phyloP scores from a whole-genome alignment of 73 alveolate genomes.

The Blepharisma japonicum region DNA sequence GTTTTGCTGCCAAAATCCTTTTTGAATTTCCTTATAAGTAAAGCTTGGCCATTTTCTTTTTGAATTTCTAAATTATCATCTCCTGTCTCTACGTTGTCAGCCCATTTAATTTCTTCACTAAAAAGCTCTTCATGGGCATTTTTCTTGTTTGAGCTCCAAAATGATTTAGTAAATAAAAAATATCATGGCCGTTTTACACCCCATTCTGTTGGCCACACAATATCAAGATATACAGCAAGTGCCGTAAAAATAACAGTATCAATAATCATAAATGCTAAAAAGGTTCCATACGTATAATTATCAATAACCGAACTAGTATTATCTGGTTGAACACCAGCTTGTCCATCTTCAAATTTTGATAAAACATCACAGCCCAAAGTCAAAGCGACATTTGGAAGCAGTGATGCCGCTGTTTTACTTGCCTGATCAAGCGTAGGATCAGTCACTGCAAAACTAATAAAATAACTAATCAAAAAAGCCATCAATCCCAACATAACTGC shows the following conservation, averaged over 20 bases:
- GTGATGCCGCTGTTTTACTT: conserved; percentile 52
- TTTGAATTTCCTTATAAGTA: neutral
- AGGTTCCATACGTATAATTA: conserved; percentile 44
- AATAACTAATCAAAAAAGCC: conserved; percentile 63
- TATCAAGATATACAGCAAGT: conserved; percentile 57
- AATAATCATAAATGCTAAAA: conserved; percentile 41
- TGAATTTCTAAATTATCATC: conserved; percentile 47
- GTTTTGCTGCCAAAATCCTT: conserved; percentile 66
- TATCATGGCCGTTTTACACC: conserved; percentile 64
- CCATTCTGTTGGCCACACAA: conserved; percentile 68
- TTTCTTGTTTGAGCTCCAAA: conserved; percentile 48
- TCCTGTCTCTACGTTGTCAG: conserved; percentile 38
- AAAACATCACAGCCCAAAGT: conserved; percentile 65
- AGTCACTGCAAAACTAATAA: conserved; percentile 58
- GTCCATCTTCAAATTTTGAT: conserved; percentile 55
- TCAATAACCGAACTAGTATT: conserved; percentile 40
- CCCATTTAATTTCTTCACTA: conserved; percentile 49
- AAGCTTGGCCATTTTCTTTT: conserved; percentile 35
- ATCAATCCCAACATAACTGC: conserved; percentile 70
- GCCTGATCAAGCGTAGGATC: conserved; percentile 38
- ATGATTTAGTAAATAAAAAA: conserved; percentile 46
- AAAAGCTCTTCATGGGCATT: conserved; percentile 21
- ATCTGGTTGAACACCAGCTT: conserved; percentile 48
- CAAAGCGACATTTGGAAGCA: conserved; percentile 62
- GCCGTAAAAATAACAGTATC: conserved; percentile 54